Base-by-base conservation (phyloP, 2,329 filamentous ascomycete genomes). In the Aureobasidium sp. region DNA sequence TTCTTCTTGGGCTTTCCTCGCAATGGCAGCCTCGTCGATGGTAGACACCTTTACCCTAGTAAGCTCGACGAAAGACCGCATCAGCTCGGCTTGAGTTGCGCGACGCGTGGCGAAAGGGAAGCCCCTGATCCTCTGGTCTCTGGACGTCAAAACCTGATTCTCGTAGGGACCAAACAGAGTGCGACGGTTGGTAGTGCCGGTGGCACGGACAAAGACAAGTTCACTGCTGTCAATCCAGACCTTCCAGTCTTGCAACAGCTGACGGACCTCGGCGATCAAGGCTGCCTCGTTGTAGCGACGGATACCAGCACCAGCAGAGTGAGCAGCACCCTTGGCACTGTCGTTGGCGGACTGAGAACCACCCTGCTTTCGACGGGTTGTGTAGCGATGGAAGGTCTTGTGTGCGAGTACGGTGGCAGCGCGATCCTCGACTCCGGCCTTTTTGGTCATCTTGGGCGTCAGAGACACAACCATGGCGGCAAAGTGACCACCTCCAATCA, bases 401-500 rank as follows among this genome's bases (percentile, higher is more conserved):
- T 97, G 93, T 0, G 91, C 93, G 46, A 96, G 81, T 0, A 97
- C 90, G 0, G 87, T 88, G 6, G 93, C 90, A 69, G 95, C 89
- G 57, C 90, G 82, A 65, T 95, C 91, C 70, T 95, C 83, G 1
- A 87, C 80, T 0, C 88, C 88, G 17, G 81, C 77, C 57, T 84
- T 84, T 70, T 89, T 93, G 38, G 84, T 83, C 57, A 88, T 78
- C 64, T 91, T 89, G 0, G 94, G 92, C 0, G 90, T 85, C 4
- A 97, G 80, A 0, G 91, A 91, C 11, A 99, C 89, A 11, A 97
- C 80, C 92, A 97, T 97, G 54, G 89, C 94, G 0, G 94, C 94
- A 70, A 99, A 99, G 72, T 99, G 94, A 0, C 94, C 94, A 62
- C 94, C 94, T 25, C 94, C 94, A 54, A 99, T 95, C 94, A 99